Conservation (phyloP, 164 flowering plant species). For the Stephania yunnanensis region DNA sequence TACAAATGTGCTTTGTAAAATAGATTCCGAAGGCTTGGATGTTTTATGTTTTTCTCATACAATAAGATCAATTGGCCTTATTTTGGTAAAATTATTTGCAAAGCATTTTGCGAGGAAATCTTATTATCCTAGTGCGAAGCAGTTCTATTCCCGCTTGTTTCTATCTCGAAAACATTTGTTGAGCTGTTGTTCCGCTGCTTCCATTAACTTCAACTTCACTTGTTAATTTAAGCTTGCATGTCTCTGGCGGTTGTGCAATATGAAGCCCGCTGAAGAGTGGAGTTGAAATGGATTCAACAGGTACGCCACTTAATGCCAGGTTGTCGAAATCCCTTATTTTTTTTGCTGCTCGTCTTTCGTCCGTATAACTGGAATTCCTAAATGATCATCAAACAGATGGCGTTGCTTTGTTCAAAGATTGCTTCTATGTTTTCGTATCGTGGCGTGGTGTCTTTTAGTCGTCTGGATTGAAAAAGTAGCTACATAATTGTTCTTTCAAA, state of each 20-base stretch:
- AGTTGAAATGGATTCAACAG: neutral
- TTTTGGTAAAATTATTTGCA: neutral
- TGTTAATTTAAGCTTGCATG: neutral
- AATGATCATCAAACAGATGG: neutral
- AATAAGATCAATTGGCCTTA: neutral
- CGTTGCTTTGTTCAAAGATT: too few species aligned
- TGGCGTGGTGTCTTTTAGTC: too few species aligned
- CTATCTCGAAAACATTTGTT: neutral
- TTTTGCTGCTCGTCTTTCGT: neutral
- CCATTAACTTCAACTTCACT: neutral
- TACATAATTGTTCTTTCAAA: too few species aligned
- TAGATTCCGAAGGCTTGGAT: neutral
- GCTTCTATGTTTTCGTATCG: too few species aligned
- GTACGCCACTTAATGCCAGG: neutral
- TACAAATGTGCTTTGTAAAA: too few species aligned
- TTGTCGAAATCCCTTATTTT: neutral
- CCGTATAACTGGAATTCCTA: neutral
- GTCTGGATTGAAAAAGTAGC: too few species aligned
- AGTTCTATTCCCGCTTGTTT: neutral
- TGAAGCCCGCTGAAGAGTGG: slow-evolving; percentile 11
- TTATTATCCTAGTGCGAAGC: neutral
- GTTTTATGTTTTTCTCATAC: neutral
- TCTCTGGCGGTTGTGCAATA: slow-evolving; percentile 13
- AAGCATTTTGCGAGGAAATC: neutral
- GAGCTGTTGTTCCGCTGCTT: neutral